These are phyloP conservation scores for Suhomyces ambrosiae DNA, from an alignment of 1,139 yeast genomes.

Conservation along the genomic window DNA sequence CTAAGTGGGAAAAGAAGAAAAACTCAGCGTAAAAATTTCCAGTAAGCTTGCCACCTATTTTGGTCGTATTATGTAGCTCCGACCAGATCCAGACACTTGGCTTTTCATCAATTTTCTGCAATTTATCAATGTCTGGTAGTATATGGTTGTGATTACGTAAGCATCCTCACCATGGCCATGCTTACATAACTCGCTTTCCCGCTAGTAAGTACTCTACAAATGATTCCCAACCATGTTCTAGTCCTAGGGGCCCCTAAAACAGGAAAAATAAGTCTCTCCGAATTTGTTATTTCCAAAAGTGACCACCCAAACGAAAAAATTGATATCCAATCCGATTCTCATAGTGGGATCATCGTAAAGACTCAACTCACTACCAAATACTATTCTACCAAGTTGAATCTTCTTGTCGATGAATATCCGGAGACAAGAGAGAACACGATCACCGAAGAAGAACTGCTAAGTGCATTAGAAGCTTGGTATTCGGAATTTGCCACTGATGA, in stretches of 20 bases:
- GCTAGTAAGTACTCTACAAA: slow-evolving; percentile 5
- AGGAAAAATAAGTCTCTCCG: slow-evolving; percentile 38
- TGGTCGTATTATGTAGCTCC: too few species aligned
- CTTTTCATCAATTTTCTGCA: too few species aligned
- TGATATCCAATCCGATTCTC: slow-evolving; percentile 18
- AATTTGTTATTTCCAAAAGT: slow-evolving; percentile 21
- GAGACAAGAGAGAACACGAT: slow-evolving; percentile 18
- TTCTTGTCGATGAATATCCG: slow-evolving; percentile 45
- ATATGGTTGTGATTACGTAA: too few species aligned
- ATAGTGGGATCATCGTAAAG: slow-evolving; percentile 41
- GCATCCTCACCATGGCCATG: too few species aligned
- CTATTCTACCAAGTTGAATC: slow-evolving; percentile 30
- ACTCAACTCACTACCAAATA: slow-evolving; percentile 36
- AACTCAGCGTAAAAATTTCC: too few species aligned
- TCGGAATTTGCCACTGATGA: slow-evolving; percentile 35
- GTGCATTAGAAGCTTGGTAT: slow-evolving; percentile 30
- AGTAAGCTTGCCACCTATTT: too few species aligned
- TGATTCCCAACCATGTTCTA: slow-evolving; percentile 36
- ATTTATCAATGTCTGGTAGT: too few species aligned
- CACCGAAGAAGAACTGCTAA: slow-evolving; percentile 12
- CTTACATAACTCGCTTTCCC: too few species aligned
- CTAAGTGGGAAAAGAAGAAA: too few species aligned
- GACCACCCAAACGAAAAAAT: slow-evolving; percentile 6
- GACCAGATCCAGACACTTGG: too few species aligned
- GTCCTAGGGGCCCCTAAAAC: slow-evolving; percentile 41